Evolutionary conservation across 2,329 filamentous ascomycete species (phyloP).

Genomic region (Botryotinia globosa): DNA sequence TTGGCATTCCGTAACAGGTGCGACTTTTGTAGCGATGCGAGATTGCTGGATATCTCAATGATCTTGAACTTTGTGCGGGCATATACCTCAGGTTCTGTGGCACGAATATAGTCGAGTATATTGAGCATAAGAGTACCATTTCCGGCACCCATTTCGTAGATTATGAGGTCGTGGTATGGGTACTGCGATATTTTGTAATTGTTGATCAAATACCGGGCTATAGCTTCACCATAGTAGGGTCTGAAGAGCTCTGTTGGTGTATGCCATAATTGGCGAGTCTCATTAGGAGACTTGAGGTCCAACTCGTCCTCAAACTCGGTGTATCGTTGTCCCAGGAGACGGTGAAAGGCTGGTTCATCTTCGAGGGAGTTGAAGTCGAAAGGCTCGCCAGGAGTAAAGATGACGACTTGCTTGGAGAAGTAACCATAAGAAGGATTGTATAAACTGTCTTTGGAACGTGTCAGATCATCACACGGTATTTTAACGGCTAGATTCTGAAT

Average conservation of each 20-base stretch:
- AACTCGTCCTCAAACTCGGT: constrained; percentile 85
- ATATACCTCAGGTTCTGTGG: constrained; percentile 86
- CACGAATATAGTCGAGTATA: constrained; percentile 92
- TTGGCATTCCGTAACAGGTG: constrained; percentile 66
- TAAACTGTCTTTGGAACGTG: constrained; percentile 65
- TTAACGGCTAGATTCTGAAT: constrained; percentile 28
- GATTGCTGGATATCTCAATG: constrained; percentile 85
- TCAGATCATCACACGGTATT: constrained; percentile 24
- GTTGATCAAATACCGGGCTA: constrained; percentile 90
- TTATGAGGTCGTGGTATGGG: constrained; percentile 93
- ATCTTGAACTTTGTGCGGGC: constrained; percentile 89
- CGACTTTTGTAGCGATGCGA: constrained; percentile 73
- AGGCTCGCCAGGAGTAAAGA: constrained; percentile 88
- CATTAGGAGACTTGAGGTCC: constrained; percentile 64
- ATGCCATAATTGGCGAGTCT: constrained; percentile 92
- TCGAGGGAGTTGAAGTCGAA: constrained; percentile 81
- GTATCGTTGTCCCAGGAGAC: constrained; percentile 73
- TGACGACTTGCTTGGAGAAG: constrained; percentile 93
- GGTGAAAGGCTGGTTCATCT: constrained; percentile 84
- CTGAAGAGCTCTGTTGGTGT: constrained; percentile 96
- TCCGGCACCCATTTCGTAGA: constrained; percentile 98
- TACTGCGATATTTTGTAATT: constrained; percentile 95
- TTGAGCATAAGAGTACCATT: constrained; percentile 98
- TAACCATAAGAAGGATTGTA: constrained; percentile 96
- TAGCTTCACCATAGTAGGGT: constrained; percentile 94